These are phyloP conservation scores for Cystobasidium onofrii DNA, from an alignment of 768 basidiomycete species.

Conservation along the genomic window DNA sequence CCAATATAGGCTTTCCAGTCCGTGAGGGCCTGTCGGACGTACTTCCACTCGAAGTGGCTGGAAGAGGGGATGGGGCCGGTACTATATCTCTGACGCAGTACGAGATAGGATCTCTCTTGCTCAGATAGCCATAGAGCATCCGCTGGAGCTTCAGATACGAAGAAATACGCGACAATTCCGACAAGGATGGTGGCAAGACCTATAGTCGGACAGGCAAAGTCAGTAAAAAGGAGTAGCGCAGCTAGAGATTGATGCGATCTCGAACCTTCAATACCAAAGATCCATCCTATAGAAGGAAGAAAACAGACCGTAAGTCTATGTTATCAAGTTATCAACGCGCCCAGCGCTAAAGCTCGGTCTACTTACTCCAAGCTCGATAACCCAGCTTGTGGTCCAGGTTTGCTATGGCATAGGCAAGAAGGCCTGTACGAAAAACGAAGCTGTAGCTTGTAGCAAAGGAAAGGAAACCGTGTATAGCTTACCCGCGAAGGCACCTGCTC, in stretches of 20 bases:
- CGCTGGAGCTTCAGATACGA: neutral
- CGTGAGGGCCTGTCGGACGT: neutral
- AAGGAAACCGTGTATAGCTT: neutral
- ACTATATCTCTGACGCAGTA: neutral
- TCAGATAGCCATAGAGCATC: neutral
- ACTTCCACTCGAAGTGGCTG: conserved; percentile 1
- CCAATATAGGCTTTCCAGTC: conserved; percentile 10
- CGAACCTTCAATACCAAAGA: neutral
- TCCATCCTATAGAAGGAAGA: neutral
- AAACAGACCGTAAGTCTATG: no score
- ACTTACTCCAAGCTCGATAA: neutral
- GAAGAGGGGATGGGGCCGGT: neutral
- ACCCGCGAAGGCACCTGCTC: neutral
- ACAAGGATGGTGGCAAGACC: neutral
- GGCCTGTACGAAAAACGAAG: neutral
- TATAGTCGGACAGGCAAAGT: neutral
- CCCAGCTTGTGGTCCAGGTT: neutral
- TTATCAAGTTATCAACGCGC: no score
- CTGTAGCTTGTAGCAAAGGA: no score
- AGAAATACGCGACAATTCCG: neutral
- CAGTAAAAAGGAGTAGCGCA: neutral
- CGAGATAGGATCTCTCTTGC: neutral
- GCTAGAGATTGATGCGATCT: neutral
- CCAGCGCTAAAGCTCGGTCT: no score
- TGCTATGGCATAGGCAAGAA: neutral